A percentile compares a stretch with the other conserved stretches of the same genome.
Conservation (phyloP, 2,329 filamentous ascomycete species). For the Colletotrichum noveboracense region DNA sequence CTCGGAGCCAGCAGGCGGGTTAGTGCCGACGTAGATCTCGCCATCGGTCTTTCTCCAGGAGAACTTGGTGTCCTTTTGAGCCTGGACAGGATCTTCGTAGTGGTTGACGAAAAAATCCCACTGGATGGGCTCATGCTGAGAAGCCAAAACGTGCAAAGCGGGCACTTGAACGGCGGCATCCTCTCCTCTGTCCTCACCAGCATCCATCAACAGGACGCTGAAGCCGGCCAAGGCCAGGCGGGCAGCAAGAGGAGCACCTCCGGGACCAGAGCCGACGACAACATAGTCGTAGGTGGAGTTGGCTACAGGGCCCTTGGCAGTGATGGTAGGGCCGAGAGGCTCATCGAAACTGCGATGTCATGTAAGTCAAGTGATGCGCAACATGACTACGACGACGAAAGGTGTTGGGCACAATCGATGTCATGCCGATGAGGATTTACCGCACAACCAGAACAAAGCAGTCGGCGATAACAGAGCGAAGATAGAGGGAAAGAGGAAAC, state of each 20-base stretch:
- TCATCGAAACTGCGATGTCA: background rate
- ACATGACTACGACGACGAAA: rapidly evolving
- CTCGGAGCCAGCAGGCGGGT: constrained; percentile 43
- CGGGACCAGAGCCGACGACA: constrained; percentile 66
- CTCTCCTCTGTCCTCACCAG: constrained; percentile 61
- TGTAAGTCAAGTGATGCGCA: background rate
- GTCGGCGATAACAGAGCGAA: background rate
- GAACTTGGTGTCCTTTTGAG: constrained; percentile 56
- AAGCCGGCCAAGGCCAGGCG: constrained; percentile 64
- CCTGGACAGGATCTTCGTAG: constrained; percentile 52
- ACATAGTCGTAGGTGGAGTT: constrained; percentile 59
- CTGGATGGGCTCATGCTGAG: background rate
- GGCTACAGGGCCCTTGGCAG: background rate
- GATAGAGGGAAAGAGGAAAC: background rate
- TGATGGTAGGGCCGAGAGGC: background rate
- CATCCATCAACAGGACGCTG: constrained; percentile 66
- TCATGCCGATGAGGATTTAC: background rate
- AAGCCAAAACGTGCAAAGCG: constrained; percentile 15
- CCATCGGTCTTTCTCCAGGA: constrained; percentile 40
- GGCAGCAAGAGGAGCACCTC: constrained; percentile 63
- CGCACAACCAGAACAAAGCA: background rate
- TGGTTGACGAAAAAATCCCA: constrained; percentile 71
- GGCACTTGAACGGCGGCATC: constrained; percentile 27
- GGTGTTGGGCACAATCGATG: background rate
- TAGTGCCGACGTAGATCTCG: constrained; percentile 27